Percentiles rank a stretch among this genome's conserved stretches.
Conservation (phyloP, 1,284 basidiomycete genomes). For the Sphagnurus paluster region DNA sequence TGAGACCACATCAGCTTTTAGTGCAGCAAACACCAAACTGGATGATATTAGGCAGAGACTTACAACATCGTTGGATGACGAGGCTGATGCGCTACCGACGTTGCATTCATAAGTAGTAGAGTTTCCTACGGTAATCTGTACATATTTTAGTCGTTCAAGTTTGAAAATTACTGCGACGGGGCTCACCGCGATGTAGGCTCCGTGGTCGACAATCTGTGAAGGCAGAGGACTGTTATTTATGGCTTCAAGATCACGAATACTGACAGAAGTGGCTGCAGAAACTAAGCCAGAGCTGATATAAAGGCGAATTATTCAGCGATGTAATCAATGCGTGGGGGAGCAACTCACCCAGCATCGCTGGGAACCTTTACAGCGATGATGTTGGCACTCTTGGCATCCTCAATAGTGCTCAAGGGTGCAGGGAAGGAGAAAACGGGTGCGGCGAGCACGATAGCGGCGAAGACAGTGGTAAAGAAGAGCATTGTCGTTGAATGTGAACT, state of each 20-base stretch:
- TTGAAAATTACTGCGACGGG: neutral
- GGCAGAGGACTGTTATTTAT: neutral
- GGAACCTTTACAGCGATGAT: slow-evolving; percentile 23
- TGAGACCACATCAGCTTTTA: slow-evolving; percentile 63
- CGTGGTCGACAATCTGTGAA: slow-evolving; percentile 13
- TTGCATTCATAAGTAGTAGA: slow-evolving; percentile 24
- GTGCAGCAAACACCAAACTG: slow-evolving; percentile 30
- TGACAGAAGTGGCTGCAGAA: slow-evolving; percentile 16
- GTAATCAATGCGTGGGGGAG: neutral
- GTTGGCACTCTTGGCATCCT: slow-evolving; percentile 21
- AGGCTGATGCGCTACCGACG: slow-evolving; percentile 45
- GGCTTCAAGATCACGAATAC: neutral
- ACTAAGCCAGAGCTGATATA: slow-evolving; percentile 13
- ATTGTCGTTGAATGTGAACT: too few species aligned
- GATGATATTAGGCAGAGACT: slow-evolving; percentile 69
- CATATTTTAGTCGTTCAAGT: slow-evolving; percentile 32
- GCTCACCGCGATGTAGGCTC: slow-evolving; percentile 30
- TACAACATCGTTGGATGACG: slow-evolving; percentile 35
- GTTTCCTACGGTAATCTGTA: slow-evolving; percentile 28
- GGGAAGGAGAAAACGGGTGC: slow-evolving; percentile 22
- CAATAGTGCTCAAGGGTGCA: slow-evolving; percentile 20
- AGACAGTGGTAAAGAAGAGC: slow-evolving; percentile 15
- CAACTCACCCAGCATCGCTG: slow-evolving; percentile 17
- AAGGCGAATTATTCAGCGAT: neutral
- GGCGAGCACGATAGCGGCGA: slow-evolving; percentile 15